Percentiles rank a stretch among this genome's conserved stretches.
phyloP scores from a whole-genome alignment of 441 rosid genomes.

The Syzygium syzygioides region DNA sequence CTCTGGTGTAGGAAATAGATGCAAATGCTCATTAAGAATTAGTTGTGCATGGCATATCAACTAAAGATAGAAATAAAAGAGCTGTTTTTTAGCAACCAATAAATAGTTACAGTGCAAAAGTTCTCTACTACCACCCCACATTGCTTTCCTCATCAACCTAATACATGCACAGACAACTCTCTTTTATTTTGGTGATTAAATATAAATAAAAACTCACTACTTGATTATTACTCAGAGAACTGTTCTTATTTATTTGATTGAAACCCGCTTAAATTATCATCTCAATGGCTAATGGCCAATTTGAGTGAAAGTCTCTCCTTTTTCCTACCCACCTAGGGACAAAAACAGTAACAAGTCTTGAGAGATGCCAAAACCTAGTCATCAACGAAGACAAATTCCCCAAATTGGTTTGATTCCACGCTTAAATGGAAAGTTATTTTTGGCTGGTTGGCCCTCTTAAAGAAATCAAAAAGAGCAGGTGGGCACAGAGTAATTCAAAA shows the following conservation, averaged over 20 bases:
- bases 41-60: background rate
- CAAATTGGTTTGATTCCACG: constrained; percentile 25
- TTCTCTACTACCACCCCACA: background rate
- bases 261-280: background rate
- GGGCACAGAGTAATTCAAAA: background rate
- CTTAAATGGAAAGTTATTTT: constrained; percentile 35
- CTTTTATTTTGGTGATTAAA: background rate
- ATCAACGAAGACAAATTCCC: constrained; percentile 12
- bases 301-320: background rate
- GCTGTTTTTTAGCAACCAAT: constrained; percentile 16
- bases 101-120: background rate
- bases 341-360: background rate
- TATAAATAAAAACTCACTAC: background rate
- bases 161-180: background rate
- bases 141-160: background rate
- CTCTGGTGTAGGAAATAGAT: constrained; percentile 1
- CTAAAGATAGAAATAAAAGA: background rate
- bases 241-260: background rate
- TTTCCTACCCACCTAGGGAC: background rate
- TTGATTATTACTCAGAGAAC: background rate
- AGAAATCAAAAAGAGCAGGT: background rate
- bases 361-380: constrained; percentile 12
- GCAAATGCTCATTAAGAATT: background rate
- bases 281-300: background rate
- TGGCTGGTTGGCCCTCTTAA: constrained; percentile 22